Percentiles rank a stretch among this genome's conserved stretches.
Conservation (phyloP, 805 yeast species). For the Candida montana region DNA sequence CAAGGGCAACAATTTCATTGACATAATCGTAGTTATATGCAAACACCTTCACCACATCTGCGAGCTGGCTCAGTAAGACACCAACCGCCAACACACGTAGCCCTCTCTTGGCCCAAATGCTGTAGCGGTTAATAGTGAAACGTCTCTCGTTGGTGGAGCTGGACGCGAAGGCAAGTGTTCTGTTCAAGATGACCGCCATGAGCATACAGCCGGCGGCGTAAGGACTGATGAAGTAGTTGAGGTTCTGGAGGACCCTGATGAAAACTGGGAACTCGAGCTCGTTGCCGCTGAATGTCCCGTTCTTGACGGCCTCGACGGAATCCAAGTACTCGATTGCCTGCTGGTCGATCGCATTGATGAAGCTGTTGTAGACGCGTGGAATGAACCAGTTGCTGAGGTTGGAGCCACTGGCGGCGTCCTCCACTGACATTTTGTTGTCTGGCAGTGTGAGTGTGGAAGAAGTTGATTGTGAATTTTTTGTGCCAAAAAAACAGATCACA, state of each 20-base stretch:
- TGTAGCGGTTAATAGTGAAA: conserved; percentile 9
- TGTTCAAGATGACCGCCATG: conserved; percentile 52
- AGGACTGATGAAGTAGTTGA: conserved; percentile 2
- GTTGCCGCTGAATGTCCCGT: background rate
- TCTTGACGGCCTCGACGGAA: background rate
- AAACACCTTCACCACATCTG: background rate
- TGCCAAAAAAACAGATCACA: no score
- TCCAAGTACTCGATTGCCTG: conserved; percentile 2
- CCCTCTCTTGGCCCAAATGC: conserved; percentile 22
- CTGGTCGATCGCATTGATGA: conserved; percentile 1
- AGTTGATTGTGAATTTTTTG: no score
- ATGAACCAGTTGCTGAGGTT: background rate
- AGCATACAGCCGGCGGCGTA: conserved; percentile 48
- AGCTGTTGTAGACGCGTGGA: background rate
- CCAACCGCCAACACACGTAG: conserved; percentile 31
- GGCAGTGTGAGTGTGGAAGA: no score
- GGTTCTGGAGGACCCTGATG: background rate
- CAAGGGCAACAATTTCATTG: background rate
- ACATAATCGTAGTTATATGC: background rate
- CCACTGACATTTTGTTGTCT: background rate
- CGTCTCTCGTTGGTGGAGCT: conserved; percentile 26
- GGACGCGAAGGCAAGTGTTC: conserved; percentile 55
- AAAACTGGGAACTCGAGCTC: conserved; percentile 2
- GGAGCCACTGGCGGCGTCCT: background rate
- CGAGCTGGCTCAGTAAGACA: conserved; percentile 3